Percentiles rank a stretch among this genome's conserved stretches.
Conservation (phyloP, 352 stramenopile genomes). For the Globisporangium splendens region DNA sequence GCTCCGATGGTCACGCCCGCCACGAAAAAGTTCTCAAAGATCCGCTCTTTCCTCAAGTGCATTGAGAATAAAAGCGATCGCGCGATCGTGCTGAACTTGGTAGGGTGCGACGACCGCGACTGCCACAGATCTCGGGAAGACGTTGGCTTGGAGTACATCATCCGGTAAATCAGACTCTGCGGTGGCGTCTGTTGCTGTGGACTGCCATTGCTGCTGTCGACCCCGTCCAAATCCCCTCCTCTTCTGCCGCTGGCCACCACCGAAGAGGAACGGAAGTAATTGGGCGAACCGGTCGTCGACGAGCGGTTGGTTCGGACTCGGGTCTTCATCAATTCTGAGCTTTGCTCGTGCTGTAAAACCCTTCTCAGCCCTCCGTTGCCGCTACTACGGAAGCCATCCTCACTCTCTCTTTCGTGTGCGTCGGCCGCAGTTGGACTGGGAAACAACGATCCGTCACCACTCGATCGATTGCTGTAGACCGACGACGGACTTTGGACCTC, state of each 20-base stretch:
- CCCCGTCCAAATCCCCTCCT: background rate
- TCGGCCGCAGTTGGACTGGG: background rate
- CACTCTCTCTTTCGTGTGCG: background rate
- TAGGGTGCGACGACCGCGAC: conserved; percentile 27
- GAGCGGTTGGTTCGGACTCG: conserved; percentile 41
- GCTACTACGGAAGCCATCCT: no score
- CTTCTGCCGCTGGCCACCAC: background rate
- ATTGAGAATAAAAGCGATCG: conserved; percentile 77
- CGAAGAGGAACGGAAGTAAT: conserved; percentile 2
- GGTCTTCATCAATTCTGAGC: conserved; percentile 27
- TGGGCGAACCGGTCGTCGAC: conserved; percentile 47
- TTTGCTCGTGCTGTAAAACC: conserved; percentile 18
- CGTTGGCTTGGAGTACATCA: conserved; percentile 64
- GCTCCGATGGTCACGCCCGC: conserved; percentile 38
- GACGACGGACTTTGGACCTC: background rate
- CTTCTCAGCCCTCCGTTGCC: no score
- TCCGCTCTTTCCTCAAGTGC: conserved; percentile 74
- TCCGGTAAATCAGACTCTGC: conserved; percentile 69
- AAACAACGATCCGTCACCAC: background rate
- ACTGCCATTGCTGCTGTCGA: conserved; percentile 10
- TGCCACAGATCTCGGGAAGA: conserved; percentile 61
- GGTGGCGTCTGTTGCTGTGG: conserved; percentile 29
- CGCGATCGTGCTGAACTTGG: conserved; percentile 58
- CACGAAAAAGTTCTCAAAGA: conserved; percentile 85
- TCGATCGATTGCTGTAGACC: conserved; percentile 5